A percentile compares a stretch with the other conserved stretches of the same genome.
Evolutionary conservation across 768 basidiomycete species (phyloP).

Genomic region (Agrocybe pediades): DNA sequence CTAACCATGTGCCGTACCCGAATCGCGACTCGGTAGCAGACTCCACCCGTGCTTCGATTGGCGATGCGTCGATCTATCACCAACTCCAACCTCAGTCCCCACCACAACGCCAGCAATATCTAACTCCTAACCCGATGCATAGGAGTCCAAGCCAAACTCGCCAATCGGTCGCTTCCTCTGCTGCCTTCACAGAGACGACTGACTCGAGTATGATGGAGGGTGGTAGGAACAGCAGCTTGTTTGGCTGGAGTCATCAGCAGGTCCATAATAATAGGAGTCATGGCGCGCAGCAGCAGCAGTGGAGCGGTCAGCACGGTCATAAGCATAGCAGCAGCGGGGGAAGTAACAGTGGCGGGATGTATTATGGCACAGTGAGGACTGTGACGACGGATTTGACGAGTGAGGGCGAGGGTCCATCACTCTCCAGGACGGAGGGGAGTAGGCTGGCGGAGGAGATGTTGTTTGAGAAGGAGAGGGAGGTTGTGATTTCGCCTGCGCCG

Average conservation of each 20-base stretch:
- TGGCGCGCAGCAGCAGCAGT: not conserved
- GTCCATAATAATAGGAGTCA: not conserved
- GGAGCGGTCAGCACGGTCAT: not conserved
- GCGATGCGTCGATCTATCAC: slow-evolving; percentile 35
- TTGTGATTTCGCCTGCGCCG: not conserved
- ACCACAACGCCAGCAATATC: not conserved
- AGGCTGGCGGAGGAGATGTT: slow-evolving; percentile 51
- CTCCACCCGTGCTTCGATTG: slow-evolving; percentile 33
- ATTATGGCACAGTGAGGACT: slow-evolving; percentile 81
- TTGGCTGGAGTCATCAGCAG: slow-evolving; percentile 1
- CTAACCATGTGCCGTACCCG: not conserved
- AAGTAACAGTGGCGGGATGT: slow-evolving; percentile 33
- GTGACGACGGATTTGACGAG: slow-evolving; percentile 82
- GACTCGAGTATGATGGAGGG: slow-evolving; percentile 56
- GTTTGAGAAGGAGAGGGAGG: slow-evolving; percentile 21
- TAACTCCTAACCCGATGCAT: not conserved
- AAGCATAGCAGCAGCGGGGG: not conserved
- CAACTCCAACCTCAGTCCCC: slow-evolving; percentile 3
- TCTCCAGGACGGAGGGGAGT: slow-evolving; percentile 73
- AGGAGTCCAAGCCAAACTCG: not conserved
- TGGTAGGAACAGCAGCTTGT: slow-evolving; percentile 28
- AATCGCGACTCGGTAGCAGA: slow-evolving; percentile 31
- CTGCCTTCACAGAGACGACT: slow-evolving; percentile 40
- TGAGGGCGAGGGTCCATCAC: slow-evolving; percentile 72
- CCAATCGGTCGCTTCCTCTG: not conserved